Conservation (phyloP, 164 flowering plant species). For the Pachysandra terminalis region DNA sequence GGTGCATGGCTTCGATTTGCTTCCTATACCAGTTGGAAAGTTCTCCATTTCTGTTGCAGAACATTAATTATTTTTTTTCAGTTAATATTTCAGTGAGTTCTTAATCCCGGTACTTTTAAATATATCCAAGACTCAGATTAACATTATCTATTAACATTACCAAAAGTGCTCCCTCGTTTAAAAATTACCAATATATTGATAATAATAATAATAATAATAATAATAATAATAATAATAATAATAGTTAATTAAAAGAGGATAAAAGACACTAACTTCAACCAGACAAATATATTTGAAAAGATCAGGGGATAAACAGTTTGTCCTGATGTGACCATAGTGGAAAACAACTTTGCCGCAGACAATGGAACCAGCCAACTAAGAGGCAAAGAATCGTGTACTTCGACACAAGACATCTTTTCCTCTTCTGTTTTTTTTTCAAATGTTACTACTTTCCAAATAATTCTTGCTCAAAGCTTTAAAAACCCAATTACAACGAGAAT, state of each 20-base stretch:
- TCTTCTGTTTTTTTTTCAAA: not conserved
- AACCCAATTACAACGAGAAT: not conserved
- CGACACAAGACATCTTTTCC: not conserved
- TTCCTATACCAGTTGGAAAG: slow-evolving; percentile 43
- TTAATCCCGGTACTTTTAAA: slow-evolving; percentile 9
- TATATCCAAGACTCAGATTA: slow-evolving; percentile 11
- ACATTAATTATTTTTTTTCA: slow-evolving; percentile 37
- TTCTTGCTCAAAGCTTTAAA: not conserved
- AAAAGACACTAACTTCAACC: not conserved
- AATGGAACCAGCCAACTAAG: too few species aligned
- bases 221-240: too few species aligned
- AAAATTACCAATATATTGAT: not conserved
- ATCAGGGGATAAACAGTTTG: too few species aligned
- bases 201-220: not conserved
- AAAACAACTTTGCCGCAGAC: too few species aligned
- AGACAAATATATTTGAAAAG: too few species aligned
- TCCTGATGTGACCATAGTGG: too few species aligned
- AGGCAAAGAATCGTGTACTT: too few species aligned
- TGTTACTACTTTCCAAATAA: too few species aligned
- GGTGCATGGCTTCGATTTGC: slow-evolving; percentile 64
- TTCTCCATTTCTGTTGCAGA: slow-evolving; percentile 44
- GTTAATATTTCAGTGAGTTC: slow-evolving; percentile 19
- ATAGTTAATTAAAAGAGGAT: not conserved
- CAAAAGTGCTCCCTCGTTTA: not conserved
- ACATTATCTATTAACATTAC: too few species aligned